Percentiles rank a stretch among this genome's conserved stretches.
phyloP scores from a whole-genome alignment of 208 protist species.

The Crithidia fasciculata region DNA sequence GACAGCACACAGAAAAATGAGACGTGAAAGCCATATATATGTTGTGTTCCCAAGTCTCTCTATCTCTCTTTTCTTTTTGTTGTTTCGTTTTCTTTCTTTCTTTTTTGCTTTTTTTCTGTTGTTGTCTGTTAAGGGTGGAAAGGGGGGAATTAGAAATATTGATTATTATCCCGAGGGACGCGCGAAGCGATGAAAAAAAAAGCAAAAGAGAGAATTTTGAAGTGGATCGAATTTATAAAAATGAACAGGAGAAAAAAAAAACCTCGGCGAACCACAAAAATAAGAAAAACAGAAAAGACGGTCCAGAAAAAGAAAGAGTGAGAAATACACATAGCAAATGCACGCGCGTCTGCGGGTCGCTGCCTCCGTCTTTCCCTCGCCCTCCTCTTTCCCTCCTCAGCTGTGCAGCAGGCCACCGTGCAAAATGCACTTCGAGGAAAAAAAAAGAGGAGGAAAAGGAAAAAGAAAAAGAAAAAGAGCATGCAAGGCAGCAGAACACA shows the following conservation, averaged over 20 bases:
- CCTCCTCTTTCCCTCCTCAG: too few relatives aligned
- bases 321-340: too few relatives aligned
- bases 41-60: background rate
- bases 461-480: constrained; percentile 15
- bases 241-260: constrained; percentile 5
- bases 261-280: too few relatives aligned
- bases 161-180: too few relatives aligned
- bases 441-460: constrained; percentile 7
- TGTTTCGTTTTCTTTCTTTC: constrained; percentile 3
- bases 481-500: background rate
- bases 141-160: too few relatives aligned
- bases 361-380: too few relatives aligned
- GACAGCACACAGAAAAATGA: background rate
- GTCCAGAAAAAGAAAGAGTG: too few relatives aligned
- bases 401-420: too few relatives aligned
- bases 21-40: background rate
- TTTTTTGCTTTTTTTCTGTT: constrained; percentile 8
- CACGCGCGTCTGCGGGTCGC: too few relatives aligned
- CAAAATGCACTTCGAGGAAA: background rate
- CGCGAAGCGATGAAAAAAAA: too few relatives aligned
- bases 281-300: too few relatives aligned
- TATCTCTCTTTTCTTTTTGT: background rate
- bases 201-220: background rate
- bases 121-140: background rate
- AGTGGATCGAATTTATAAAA: background rate